Conservation (phyloP, 2,329 filamentous ascomycete species). For the Thelonectria discophora region DNA sequence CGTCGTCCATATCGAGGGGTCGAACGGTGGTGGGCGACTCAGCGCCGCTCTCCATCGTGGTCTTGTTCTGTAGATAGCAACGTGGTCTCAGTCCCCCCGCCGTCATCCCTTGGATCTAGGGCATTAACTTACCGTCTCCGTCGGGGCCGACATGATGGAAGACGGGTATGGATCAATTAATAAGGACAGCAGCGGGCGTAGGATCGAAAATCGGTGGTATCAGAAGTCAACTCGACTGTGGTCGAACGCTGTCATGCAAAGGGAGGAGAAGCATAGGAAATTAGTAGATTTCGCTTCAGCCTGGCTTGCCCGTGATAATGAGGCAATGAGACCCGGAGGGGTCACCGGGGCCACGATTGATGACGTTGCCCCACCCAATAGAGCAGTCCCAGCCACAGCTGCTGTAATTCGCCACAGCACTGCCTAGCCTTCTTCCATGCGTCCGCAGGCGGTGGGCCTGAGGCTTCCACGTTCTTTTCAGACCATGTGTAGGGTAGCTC, state of each 20-base stretch:
- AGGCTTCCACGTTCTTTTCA: not conserved
- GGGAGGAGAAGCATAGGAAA: constrained; percentile 32
- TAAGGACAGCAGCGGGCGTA: constrained; percentile 10
- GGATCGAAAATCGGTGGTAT: constrained; percentile 21
- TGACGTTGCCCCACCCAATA: constrained; percentile 50
- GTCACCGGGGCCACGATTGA: constrained; percentile 46
- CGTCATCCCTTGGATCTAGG: constrained; percentile 6
- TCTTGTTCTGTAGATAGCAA: constrained; percentile 53
- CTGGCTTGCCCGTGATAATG: constrained; percentile 42
- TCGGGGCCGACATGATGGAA: constrained; percentile 53
- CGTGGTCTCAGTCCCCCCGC: constrained; percentile 26
- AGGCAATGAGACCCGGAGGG: constrained; percentile 44
- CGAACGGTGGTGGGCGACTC: constrained; percentile 73
- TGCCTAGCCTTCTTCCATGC: constrained; percentile 26
- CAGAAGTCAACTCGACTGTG: not conserved
- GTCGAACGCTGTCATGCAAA: constrained; percentile 14
- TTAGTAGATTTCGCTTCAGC: constrained; percentile 42
- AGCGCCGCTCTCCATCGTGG: constrained; percentile 54
- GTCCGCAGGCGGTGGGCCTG: not conserved
- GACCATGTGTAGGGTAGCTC: constrained; percentile 14
- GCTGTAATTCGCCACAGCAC: constrained; percentile 36
- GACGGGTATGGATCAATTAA: constrained; percentile 5
- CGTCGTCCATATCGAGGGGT: constrained; percentile 75
- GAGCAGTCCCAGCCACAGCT: constrained; percentile 36
- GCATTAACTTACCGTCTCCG: constrained; percentile 54